These are phyloP conservation scores for Hymenoscyphus infarciens DNA, from an alignment of 2,329 filamentous ascomycete species.

Conservation along the genomic window DNA sequence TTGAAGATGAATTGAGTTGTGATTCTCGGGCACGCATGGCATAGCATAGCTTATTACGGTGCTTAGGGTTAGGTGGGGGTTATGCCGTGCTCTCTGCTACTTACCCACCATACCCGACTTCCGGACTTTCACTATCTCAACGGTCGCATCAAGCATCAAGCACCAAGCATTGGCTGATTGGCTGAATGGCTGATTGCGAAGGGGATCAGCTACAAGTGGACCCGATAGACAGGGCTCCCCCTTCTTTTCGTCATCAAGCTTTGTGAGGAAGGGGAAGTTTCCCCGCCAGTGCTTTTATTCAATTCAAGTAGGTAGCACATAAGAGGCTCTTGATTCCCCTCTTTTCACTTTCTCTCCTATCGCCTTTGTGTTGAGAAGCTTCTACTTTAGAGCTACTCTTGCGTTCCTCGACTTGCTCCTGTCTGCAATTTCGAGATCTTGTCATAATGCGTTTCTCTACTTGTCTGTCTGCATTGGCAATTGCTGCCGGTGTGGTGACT, in stretches of 20 bases:
- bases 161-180: too few species aligned
- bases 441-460: constrained; percentile 26
- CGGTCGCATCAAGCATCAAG: neutral
- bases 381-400: neutral
- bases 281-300: neutral
- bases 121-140: neutral
- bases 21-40: too few species aligned
- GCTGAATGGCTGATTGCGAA: neutral
- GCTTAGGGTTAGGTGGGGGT: neutral
- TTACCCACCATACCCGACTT: neutral
- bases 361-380: neutral
- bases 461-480: constrained; percentile 23
- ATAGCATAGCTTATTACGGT: neutral
- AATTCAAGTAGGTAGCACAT: neutral
- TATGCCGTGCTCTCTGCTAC: neutral
- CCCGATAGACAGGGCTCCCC: neutral
- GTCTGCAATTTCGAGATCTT: neutral
- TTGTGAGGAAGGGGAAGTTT: neutral
- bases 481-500: constrained; percentile 19
- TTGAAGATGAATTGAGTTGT: too few species aligned
- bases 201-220: neutral
- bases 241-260: neutral
- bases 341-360: neutral
- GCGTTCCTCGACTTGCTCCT: neutral
- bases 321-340: constrained; percentile 1